These are phyloP conservation scores for Podosphaera leucotricha DNA, from an alignment of 2,329 filamentous ascomycete species.

Conservation along the genomic window DNA sequence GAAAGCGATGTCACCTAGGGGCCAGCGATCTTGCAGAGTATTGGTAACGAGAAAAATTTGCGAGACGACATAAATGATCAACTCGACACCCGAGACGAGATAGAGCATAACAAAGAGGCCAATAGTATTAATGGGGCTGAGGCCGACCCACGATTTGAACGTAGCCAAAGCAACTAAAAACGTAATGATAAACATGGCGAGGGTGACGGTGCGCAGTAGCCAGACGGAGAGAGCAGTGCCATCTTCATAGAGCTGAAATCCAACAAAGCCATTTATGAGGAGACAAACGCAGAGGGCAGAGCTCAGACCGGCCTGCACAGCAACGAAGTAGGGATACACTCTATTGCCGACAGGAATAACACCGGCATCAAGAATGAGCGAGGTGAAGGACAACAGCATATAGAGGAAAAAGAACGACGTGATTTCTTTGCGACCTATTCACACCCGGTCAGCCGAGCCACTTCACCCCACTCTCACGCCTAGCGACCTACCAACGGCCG, in stretches of 20 bases:
- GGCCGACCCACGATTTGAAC: conserved; percentile 74
- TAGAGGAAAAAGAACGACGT: conserved; percentile 95
- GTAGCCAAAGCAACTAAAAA: conserved; percentile 77
- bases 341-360: conserved; percentile 64
- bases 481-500: conserved; percentile 59
- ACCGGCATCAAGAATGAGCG: conserved; percentile 75
- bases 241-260: conserved; percentile 95
- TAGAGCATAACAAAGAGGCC: conserved; percentile 85
- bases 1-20: conserved; percentile 73
- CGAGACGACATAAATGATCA: conserved; percentile 67
- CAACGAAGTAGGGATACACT: conserved; percentile 77
- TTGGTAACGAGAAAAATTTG: conserved; percentile 73
- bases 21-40: conserved; percentile 88
- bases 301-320: conserved; percentile 60
- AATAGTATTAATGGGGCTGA: conserved; percentile 64
- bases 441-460: neutral
- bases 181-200: conserved; percentile 63
- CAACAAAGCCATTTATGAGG: conserved; percentile 92
- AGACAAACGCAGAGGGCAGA: conserved; percentile 75
- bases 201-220: conserved; percentile 60
- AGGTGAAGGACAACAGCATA: conserved; percentile 70
- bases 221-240: conserved; percentile 84
- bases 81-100: conserved; percentile 66
- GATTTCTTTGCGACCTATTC: conserved; percentile 37
- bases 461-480: neutral